phyloP scores from a whole-genome alignment of 2,329 filamentous ascomycete genomes.

The Phoma sp. region DNA sequence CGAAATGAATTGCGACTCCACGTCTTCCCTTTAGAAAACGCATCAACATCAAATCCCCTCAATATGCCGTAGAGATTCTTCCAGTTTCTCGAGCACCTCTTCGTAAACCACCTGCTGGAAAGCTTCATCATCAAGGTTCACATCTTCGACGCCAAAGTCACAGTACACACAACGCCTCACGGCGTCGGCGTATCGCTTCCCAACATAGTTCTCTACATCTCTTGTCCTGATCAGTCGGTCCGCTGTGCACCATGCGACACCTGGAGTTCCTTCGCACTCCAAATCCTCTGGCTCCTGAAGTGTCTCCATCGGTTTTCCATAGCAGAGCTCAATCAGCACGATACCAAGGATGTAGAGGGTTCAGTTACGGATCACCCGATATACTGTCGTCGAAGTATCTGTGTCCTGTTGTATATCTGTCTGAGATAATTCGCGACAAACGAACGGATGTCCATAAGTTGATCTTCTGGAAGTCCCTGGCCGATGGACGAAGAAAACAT shows the following conservation, averaged over 20 bases:
- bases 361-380: conserved; percentile 33
- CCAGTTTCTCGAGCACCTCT: conserved; percentile 25
- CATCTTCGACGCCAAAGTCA: conserved; percentile 22
- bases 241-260: conserved; percentile 18
- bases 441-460: conserved; percentile 27
- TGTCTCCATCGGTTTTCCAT: conserved; percentile 32
- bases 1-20: background rate
- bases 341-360: conserved; percentile 43
- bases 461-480: conserved; percentile 13
- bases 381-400: background rate
- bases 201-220: background rate
- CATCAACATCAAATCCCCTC: background rate
- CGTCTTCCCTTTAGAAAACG: background rate
- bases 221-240: conserved; percentile 11
- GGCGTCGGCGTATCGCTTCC: conserved; percentile 20
- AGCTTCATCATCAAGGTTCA: conserved; percentile 19
- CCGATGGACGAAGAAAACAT: conserved; percentile 28
- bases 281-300: conserved; percentile 21
- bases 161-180: conserved; percentile 24
- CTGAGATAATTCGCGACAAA: conserved; percentile 14
- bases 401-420: background rate
- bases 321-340: conserved; percentile 45
- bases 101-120: conserved; percentile 25
- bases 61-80: conserved; percentile 21
- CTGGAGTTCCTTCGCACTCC: conserved; percentile 19